Percentiles rank a stretch among this genome's conserved stretches.
These are phyloP conservation scores for Heritiera littoralis DNA, from an alignment of 345 rosid species.

Conservation along the genomic window DNA sequence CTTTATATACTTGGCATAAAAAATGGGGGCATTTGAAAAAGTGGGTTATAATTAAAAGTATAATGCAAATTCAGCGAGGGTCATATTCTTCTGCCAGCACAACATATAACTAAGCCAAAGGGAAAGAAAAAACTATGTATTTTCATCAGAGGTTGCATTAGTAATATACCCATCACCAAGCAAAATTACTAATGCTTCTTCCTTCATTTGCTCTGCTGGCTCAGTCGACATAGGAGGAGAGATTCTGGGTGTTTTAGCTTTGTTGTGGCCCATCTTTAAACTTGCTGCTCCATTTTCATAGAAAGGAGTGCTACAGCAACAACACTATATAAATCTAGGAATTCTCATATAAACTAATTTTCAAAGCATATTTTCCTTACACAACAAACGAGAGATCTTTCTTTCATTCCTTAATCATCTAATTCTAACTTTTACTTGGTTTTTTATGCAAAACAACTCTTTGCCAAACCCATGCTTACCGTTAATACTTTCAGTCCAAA, in stretches of 20 bases:
- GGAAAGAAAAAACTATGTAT: no score
- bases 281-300: conserved; percentile 29
- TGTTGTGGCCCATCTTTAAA: conserved; percentile 22
- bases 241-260: neutral
- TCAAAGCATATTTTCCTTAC: conserved; percentile 29
- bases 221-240: neutral
- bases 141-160: neutral
- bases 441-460: conserved; percentile 8
- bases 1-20: no score
- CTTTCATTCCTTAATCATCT: conserved; percentile 52
- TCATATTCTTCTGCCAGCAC: no score
- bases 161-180: neutral
- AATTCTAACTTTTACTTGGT: conserved; percentile 24
- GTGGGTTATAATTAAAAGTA: no score
- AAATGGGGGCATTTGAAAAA: no score
- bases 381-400: conserved; percentile 47
- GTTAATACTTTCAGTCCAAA: conserved; percentile 7
- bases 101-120: no score
- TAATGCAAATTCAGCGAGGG: no score
- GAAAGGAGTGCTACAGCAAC: conserved; percentile 43
- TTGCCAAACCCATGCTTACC: conserved; percentile 17
- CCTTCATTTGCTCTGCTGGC: neutral
- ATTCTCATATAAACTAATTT: conserved; percentile 17
- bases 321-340: conserved; percentile 17
- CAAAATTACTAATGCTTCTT: neutral